Base-by-base conservation (phyloP, 345 rosid species). In the Eucalyptus sp. region DNA sequence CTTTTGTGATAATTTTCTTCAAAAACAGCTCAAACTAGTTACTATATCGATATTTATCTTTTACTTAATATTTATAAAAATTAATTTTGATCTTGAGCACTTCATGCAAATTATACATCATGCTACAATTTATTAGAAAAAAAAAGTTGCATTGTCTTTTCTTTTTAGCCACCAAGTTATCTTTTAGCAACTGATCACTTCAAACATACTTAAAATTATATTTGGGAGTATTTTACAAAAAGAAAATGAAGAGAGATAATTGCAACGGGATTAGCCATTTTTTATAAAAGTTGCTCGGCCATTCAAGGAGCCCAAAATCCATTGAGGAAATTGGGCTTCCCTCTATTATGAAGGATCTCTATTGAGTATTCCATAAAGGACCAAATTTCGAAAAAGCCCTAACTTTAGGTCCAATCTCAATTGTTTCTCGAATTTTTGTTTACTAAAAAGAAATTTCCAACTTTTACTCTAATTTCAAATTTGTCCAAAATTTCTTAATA, bases 391-490 rank as follows among this genome's bases (percentile, higher is more conserved):
- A n/a, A 2, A 71, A 33, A 5, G 43, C 44, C 81, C 0, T 71
- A 18, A 17, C 79, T 66, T 66, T 31, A 16, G 24, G 11, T 18
- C 7, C 13, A 37, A 71, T 71, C 46, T 20, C 24, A 71, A 71
- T 71, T 33, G 0, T 68, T 31, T 17, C 5, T 9, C 7, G 1
- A 16, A 31, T 1, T 3, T 33, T 16, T 16, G 0, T 68, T 4
- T 33, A 18, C 37, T 0, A 31, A 4, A 68, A 33, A 4, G 22
- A 33, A 22, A 4, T 22, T 22, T 10, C 1, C 24, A 33, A 68
- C 44, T 68, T 31, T 71, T 22, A 10, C 46, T 37, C 7, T 9
- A 18, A 5, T 71, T 4, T 0, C 25, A 71, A 71, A 71, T 71
- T 6, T 18, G 4, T 41, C 7, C 56, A 18, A 52, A 52, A 52